Conservation (phyloP, 2,329 filamentous ascomycete genomes). For the Sclerotinia borealis region DNA sequence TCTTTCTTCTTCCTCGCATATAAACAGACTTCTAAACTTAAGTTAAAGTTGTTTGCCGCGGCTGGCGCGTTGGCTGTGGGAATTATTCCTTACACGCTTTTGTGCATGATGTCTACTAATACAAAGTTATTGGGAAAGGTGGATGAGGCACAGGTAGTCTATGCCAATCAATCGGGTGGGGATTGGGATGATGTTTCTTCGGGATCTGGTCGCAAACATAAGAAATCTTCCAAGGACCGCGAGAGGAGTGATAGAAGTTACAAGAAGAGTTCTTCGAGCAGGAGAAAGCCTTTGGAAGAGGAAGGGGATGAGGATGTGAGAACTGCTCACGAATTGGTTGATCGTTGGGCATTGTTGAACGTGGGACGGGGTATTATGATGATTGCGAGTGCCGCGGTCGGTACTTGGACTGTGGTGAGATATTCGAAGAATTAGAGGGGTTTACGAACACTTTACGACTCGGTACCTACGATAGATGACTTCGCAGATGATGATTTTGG, state of each 20-base stretch:
- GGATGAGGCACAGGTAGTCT: slow-evolving; percentile 34
- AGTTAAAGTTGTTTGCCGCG: slow-evolving; percentile 34
- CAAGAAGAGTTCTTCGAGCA: slow-evolving; percentile 11
- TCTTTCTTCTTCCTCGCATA: slow-evolving; percentile 43
- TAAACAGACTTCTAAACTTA: slow-evolving; percentile 20
- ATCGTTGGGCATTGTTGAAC: slow-evolving; percentile 50
- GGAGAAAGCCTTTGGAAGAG: slow-evolving; percentile 33
- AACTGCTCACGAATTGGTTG: slow-evolving; percentile 46
- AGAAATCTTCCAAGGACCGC: slow-evolving; percentile 7
- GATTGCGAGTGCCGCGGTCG: slow-evolving; percentile 26
- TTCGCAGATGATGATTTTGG: neutral
- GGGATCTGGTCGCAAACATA: slow-evolving; percentile 9
- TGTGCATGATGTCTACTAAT: slow-evolving; percentile 43
- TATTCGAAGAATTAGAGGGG: slow-evolving; percentile 5
- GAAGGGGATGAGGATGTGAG: slow-evolving; percentile 40
- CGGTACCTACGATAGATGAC: neutral
- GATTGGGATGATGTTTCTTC: slow-evolving; percentile 5
- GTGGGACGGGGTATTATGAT: slow-evolving; percentile 37
- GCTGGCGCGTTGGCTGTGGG: slow-evolving; percentile 41
- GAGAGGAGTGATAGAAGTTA: slow-evolving; percentile 5
- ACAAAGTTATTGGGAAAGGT: slow-evolving; percentile 41
- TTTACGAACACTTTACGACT: neutral
- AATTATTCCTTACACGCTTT: slow-evolving; percentile 47
- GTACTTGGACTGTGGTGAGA: slow-evolving; percentile 25
- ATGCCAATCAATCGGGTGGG: slow-evolving; percentile 4